Percentiles rank a stretch among this genome's conserved stretches.
These are phyloP conservation scores for Neonectria punicea DNA, from an alignment of 2,329 filamentous ascomycete species.

Conservation along the genomic window DNA sequence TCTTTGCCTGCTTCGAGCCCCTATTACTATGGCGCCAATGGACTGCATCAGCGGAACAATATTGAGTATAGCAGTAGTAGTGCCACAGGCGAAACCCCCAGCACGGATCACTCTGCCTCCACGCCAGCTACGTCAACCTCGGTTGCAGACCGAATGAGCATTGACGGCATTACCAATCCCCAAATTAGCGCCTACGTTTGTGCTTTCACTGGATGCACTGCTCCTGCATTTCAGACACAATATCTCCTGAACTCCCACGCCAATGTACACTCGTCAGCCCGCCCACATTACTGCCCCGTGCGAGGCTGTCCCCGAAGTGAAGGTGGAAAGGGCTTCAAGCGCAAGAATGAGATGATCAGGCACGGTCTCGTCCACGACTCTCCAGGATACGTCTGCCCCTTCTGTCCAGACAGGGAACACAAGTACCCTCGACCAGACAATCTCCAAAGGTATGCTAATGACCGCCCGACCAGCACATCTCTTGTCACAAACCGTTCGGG, in stretches of 20 bases:
- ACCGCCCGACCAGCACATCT: slow-evolving; percentile 19
- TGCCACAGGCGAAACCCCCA: slow-evolving; percentile 58
- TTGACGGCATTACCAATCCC: slow-evolving; percentile 66
- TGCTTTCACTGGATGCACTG: slow-evolving; percentile 70
- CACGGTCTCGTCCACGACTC: slow-evolving; percentile 92
- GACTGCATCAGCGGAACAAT: slow-evolving; percentile 48
- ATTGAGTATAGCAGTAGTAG: slow-evolving; percentile 57
- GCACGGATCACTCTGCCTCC: slow-evolving; percentile 55
- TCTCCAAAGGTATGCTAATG: slow-evolving; percentile 78
- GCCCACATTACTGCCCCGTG: slow-evolving; percentile 74
- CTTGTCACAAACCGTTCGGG: not conserved
- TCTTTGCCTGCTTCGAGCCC: slow-evolving; percentile 53
- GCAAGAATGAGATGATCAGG: slow-evolving; percentile 79
- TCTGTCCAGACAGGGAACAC: slow-evolving; percentile 93
- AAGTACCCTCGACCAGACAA: slow-evolving; percentile 96
- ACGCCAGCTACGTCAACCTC: slow-evolving; percentile 54
- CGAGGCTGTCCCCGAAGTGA: slow-evolving; percentile 70
- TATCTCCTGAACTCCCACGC: slow-evolving; percentile 83
- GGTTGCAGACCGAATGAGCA: slow-evolving; percentile 66
- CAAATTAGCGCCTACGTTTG: slow-evolving; percentile 67
- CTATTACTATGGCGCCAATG: slow-evolving; percentile 50
- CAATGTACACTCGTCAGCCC: slow-evolving; percentile 73
- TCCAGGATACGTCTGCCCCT: slow-evolving; percentile 95
- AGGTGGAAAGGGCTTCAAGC: slow-evolving; percentile 75
- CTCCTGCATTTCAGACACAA: slow-evolving; percentile 79